Conservation (phyloP, 139 green algal species). For the Micractinium sp. region DNA sequence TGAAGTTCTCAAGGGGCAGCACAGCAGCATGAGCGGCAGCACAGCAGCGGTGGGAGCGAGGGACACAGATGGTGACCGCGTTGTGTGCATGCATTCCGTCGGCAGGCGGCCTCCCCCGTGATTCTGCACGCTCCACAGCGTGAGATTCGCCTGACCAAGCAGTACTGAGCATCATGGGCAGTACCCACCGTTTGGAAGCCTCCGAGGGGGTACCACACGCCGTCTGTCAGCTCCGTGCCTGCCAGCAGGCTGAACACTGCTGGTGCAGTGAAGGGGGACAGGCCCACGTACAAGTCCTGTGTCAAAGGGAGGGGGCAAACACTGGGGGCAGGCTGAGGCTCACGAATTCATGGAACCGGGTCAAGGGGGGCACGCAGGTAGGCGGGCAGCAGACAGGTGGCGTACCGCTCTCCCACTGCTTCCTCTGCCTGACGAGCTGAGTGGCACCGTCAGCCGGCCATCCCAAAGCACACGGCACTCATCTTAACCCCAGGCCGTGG, state of each 20-base stretch:
- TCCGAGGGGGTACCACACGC: conserved; percentile 83
- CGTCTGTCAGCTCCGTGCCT: conserved; percentile 89
- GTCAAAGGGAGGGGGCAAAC: no score
- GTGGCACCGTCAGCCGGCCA: no score
- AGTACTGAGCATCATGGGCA: background rate
- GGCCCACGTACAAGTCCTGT: conserved; percentile 89
- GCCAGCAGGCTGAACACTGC: conserved; percentile 86
- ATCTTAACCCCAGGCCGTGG: no score
- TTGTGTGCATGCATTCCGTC: background rate
- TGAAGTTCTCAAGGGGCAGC: background rate
- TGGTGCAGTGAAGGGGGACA: conserved; percentile 82
- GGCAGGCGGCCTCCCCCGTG: no score
- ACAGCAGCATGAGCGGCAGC: background rate
- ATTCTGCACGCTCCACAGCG: no score
- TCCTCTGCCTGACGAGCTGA: no score
- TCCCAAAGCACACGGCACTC: no score
- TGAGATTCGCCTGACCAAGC: background rate
- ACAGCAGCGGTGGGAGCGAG: background rate
- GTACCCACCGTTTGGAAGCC: conserved; percentile 73
- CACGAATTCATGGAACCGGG: no score
- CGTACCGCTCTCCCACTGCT: no score
- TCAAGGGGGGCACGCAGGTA: no score
- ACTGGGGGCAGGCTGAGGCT: no score
- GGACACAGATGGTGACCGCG: background rate
- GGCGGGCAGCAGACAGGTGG: no score